phyloP scores from a whole-genome alignment of 208 protist genomes.

The Leishmania guyanensis region DNA sequence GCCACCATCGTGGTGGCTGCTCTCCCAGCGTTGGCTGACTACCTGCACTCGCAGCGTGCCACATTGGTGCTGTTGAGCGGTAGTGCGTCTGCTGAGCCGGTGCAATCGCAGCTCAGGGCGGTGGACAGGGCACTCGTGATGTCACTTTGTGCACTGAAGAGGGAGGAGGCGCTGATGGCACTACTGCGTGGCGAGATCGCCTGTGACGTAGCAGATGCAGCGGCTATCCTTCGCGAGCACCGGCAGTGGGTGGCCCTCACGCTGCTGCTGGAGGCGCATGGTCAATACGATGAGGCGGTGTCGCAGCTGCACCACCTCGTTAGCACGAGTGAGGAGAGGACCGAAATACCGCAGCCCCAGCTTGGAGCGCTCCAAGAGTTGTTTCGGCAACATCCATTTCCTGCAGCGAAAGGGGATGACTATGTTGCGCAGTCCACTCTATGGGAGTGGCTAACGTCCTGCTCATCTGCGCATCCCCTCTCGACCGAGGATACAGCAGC shows the following conservation, averaged over 20 bases:
- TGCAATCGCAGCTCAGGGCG: background rate
- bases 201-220: constrained; percentile 37
- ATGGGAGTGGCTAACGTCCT: background rate
- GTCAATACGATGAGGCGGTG: constrained; percentile 28
- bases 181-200: constrained; percentile 45
- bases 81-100: background rate
- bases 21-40: constrained; percentile 26
- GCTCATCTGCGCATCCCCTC: background rate
- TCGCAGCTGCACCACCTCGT: constrained; percentile 26
- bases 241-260: constrained; percentile 60
- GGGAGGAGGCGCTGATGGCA: constrained; percentile 51
- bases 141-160: background rate
- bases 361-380: constrained; percentile 4
- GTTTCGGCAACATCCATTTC: background rate
- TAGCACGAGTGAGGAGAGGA: background rate
- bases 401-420: background rate
- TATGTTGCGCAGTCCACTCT: constrained; percentile 19
- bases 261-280: constrained; percentile 33
- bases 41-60: constrained; percentile 25
- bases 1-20: constrained; percentile 3
- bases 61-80: constrained; percentile 11
- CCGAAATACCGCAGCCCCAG: background rate
- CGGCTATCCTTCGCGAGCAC: constrained; percentile 37
- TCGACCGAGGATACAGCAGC: background rate
- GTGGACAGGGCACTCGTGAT: constrained; percentile 16